Conservation (phyloP, 1,284 basidiomycete species). For the Tilletiopsis washingtonensis region DNA sequence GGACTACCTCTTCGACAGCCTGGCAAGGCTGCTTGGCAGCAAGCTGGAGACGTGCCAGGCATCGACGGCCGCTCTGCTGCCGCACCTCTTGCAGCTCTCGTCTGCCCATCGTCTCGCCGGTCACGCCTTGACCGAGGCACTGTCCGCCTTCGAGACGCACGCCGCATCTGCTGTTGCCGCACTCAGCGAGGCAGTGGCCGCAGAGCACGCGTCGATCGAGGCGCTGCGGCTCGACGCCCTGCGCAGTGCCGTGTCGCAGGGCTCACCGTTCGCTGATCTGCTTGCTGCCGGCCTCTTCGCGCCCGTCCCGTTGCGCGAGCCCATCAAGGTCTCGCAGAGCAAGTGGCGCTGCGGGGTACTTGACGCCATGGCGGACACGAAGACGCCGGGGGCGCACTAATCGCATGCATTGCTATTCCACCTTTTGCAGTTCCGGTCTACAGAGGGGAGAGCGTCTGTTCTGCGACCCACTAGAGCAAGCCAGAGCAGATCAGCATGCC, state of each 20-base stretch:
- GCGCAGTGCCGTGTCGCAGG: not conserved
- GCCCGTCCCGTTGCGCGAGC: not conserved
- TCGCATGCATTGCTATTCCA: too few species aligned
- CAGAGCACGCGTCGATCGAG: not conserved
- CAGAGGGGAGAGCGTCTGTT: too few species aligned
- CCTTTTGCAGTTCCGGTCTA: too few species aligned
- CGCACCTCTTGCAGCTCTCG: slow-evolving; percentile 19
- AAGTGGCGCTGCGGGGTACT: slow-evolving; percentile 2
- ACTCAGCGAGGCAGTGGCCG: slow-evolving; percentile 5
- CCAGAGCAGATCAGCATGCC: too few species aligned
- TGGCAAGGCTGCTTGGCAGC: slow-evolving; percentile 63
- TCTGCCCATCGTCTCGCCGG: slow-evolving; percentile 11
- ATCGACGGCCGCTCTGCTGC: slow-evolving; percentile 18
- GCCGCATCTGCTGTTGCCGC: slow-evolving; percentile 10
- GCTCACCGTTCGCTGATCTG: not conserved
- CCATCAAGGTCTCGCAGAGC: not conserved
- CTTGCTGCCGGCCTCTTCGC: not conserved
- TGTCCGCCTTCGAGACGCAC: slow-evolving; percentile 19
- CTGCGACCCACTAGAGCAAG: too few species aligned
- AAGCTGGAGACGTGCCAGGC: slow-evolving; percentile 16
- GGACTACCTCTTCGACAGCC: slow-evolving; percentile 78
- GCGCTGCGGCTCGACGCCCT: slow-evolving; percentile 4
- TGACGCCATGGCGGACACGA: too few species aligned
- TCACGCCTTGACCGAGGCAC: slow-evolving; percentile 8
- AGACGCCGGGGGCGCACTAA: too few species aligned